A percentile compares a stretch with the other conserved stretches of the same genome.
Evolutionary conservation across 2,329 filamentous ascomycete genomes (phyloP).

Genomic region (Trichophyton benhamiae): DNA sequence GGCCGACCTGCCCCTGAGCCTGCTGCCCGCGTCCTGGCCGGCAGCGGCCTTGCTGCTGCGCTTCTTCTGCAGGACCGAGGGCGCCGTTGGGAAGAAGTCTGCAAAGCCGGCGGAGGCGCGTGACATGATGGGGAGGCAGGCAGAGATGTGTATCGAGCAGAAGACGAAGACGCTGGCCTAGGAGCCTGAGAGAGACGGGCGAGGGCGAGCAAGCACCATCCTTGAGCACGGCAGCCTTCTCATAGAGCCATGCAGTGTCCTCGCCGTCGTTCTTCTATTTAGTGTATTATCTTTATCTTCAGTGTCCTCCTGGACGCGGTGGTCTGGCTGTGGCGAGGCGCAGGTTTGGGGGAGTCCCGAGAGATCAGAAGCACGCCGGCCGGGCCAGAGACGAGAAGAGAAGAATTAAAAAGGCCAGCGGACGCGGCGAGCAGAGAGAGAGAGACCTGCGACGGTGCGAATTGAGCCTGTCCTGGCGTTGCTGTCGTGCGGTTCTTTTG

Average conservation of each 20-base stretch:
- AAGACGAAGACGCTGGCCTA: conserved; percentile 29
- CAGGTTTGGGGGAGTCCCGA: no score
- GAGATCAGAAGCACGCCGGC: no score
- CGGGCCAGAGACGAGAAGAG: background rate
- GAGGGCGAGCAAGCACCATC: conserved; percentile 30
- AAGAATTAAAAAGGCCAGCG: background rate
- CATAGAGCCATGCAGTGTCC: conserved; percentile 4
- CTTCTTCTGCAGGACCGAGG: conserved; percentile 46
- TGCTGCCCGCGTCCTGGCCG: conserved; percentile 40
- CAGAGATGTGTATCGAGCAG: background rate
- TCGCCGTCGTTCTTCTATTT: background rate
- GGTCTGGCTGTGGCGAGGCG: no score
- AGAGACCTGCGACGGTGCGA: no score
- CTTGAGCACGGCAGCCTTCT: conserved; percentile 16
- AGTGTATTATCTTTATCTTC: background rate
- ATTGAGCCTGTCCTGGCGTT: background rate
- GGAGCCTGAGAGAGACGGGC: conserved; percentile 25
- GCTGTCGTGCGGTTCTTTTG: no score
- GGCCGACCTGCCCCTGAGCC: conserved; percentile 43
- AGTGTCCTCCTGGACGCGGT: background rate
- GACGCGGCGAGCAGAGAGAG: no score
- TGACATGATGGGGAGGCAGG: conserved; percentile 68
- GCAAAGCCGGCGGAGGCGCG: conserved; percentile 70
- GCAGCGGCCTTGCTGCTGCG: conserved; percentile 25
- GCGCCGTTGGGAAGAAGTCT: conserved; percentile 73